Percentiles rank a stretch among this genome's conserved stretches.
phyloP scores from a whole-genome alignment of 1,139 yeast genomes.

The Taiozyma onychis region DNA sequence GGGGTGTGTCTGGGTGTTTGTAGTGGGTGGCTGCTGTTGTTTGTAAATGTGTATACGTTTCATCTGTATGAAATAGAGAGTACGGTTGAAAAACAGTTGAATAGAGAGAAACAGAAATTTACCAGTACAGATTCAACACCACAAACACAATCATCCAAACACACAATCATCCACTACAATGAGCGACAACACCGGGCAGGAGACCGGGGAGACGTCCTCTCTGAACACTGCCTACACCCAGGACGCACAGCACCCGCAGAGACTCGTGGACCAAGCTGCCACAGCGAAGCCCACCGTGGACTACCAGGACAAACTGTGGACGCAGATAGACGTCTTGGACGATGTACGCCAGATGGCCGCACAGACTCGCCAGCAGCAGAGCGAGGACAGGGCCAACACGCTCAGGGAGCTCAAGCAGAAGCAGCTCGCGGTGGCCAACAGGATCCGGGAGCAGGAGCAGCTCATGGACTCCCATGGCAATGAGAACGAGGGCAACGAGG shows the following conservation, averaged over 20 bases:
- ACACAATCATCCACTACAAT: background rate
- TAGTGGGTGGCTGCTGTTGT: background rate
- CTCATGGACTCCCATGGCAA: background rate
- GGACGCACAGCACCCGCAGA: background rate
- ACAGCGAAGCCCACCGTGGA: constrained; percentile 29
- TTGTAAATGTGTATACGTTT: too few species aligned
- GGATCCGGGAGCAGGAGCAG: background rate
- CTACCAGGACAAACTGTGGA: constrained; percentile 75
- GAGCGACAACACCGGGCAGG: background rate
- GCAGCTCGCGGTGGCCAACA: background rate
- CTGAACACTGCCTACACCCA: background rate
- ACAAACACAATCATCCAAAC: background rate
- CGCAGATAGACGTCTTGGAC: constrained; percentile 80
- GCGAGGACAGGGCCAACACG: background rate
- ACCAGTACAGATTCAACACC: background rate
- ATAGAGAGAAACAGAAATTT: background rate
- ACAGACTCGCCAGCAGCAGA: constrained; percentile 24
- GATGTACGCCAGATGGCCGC: constrained; percentile 67
- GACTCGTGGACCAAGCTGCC: background rate
- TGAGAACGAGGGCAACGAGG: background rate
- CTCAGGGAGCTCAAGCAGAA: constrained; percentile 39
- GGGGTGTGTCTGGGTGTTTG: background rate
- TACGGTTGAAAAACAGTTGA: background rate
- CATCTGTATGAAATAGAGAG: too few species aligned
- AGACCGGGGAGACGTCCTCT: background rate